A percentile compares a stretch with the other conserved stretches of the same genome.
Evolutionary conservation across 1,139 yeast genomes (phyloP).

Genomic region (Wickerhamomyces sp.): DNA sequence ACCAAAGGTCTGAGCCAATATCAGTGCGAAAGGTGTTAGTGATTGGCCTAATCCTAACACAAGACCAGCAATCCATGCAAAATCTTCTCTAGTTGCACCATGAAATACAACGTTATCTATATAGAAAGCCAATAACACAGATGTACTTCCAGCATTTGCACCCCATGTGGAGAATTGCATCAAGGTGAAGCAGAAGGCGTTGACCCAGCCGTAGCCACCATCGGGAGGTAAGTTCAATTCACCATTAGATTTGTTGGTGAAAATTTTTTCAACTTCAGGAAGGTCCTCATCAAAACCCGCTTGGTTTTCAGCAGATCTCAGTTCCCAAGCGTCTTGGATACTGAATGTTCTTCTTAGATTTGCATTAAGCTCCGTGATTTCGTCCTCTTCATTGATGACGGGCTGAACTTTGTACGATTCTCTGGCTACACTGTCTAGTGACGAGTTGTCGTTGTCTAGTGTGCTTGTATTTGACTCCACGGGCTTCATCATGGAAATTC

Average conservation of each 20-base stretch:
- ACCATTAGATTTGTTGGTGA: slow-evolving; percentile 30
- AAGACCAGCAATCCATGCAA: slow-evolving; percentile 65
- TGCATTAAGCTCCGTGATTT: slow-evolving; percentile 10
- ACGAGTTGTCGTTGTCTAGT: background rate
- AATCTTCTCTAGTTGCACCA: slow-evolving; percentile 54
- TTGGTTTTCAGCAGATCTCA: background rate
- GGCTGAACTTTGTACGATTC: slow-evolving; percentile 3
- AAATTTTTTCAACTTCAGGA: slow-evolving; percentile 25
- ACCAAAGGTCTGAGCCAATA: slow-evolving; percentile 32
- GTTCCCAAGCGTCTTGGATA: slow-evolving; percentile 15
- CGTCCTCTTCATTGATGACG: slow-evolving; percentile 9
- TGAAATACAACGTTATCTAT: slow-evolving; percentile 41
- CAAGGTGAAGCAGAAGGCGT: slow-evolving; percentile 49
- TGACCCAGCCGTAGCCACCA: slow-evolving; percentile 70
- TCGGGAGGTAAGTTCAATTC: slow-evolving; percentile 38
- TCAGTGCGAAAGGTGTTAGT: slow-evolving; percentile 46
- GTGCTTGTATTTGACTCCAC: background rate
- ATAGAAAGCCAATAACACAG: slow-evolving; percentile 60
- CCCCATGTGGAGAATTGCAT: slow-evolving; percentile 71
- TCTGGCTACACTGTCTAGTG: slow-evolving; percentile 10
- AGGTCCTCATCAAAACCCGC: background rate
- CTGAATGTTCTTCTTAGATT: slow-evolving; percentile 12
- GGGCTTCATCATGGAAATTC: background rate
- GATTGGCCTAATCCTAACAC: slow-evolving; percentile 54
- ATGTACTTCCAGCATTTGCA: slow-evolving; percentile 55